phyloP scores from a whole-genome alignment of 1,284 basidiomycete genomes.

The Ustilago nuda region DNA sequence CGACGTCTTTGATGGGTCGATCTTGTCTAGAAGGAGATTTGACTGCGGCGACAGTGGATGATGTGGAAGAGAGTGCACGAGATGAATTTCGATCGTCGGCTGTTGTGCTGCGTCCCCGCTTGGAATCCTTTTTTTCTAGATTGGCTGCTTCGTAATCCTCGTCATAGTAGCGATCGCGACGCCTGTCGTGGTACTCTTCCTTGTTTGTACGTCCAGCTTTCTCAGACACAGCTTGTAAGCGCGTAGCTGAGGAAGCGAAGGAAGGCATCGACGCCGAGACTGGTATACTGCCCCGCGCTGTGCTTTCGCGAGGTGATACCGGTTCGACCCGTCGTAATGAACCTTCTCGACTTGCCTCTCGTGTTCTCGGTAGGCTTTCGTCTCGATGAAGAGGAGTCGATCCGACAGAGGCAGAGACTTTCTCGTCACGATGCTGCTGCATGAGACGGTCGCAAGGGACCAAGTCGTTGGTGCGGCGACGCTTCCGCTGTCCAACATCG shows the following conservation, averaged over 20 bases:
- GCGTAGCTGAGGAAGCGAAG: conserved; percentile 9
- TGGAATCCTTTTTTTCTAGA: background rate
- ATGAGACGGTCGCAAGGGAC: conserved; percentile 3
- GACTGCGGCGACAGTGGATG: background rate
- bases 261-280: conserved; percentile 32
- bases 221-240: conserved; percentile 22
- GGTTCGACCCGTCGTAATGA: conserved; percentile 1
- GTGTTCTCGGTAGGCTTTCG: background rate
- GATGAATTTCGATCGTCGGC: conserved; percentile 8
- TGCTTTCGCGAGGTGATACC: conserved; percentile 2
- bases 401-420: background rate
- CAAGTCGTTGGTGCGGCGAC: conserved; percentile 41
- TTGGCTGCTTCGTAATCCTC: conserved; percentile 12
- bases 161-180: conserved; percentile 29
- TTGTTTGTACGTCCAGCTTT: background rate
- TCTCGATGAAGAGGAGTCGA: conserved; percentile 5
- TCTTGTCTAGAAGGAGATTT: conserved; percentile 10
- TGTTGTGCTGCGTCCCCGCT: background rate
- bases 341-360: conserved; percentile 14
- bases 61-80: background rate
- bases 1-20: conserved; percentile 38
- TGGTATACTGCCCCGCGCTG: conserved; percentile 5
- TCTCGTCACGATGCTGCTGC: conserved; percentile 5
- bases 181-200: conserved; percentile 20
- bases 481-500: conserved; percentile 28